These are phyloP conservation scores for Tricholoma hemisulphureum DNA, from an alignment of 768 basidiomycete species.

Conservation along the genomic window DNA sequence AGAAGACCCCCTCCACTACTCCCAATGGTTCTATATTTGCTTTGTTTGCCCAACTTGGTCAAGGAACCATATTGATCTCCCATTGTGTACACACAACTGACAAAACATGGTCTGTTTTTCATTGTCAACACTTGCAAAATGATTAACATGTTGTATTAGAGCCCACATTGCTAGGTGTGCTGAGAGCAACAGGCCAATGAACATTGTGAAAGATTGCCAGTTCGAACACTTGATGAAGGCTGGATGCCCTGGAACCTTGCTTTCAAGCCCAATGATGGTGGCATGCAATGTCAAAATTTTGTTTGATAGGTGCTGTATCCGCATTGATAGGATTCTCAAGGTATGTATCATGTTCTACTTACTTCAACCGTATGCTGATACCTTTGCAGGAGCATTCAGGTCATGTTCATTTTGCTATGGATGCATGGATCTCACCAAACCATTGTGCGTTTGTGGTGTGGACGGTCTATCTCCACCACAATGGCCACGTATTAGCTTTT, in stretches of 20 bases:
- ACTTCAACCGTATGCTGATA: neutral
- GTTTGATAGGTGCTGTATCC: slow-evolving; percentile 15
- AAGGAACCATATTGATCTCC: neutral
- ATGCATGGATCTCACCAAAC: too few species aligned
- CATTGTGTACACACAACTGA: neutral
- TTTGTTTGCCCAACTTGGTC: neutral
- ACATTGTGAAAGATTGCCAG: neutral
- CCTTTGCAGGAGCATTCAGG: slow-evolving; percentile 25
- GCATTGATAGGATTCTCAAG: slow-evolving; percentile 25
- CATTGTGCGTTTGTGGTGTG: neutral
- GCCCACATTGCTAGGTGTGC: too few species aligned
- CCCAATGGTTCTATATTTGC: neutral
- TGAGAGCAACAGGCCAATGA: neutral
- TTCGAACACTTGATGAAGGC: neutral
- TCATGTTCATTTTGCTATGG: slow-evolving; percentile 13
- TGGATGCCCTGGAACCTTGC: too few species aligned
- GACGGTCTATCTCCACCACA: neutral
- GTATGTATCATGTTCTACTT: slow-evolving; percentile 7
- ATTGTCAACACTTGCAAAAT: neutral
- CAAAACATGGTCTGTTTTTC: neutral
- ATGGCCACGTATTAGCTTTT: too few species aligned
- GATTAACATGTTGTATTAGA: neutral
- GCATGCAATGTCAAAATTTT: slow-evolving; percentile 25
- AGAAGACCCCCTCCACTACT: neutral
- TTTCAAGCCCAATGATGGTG: too few species aligned